Conservation (phyloP, 1,284 basidiomycete genomes). For the Cryptococcus sp. region DNA sequence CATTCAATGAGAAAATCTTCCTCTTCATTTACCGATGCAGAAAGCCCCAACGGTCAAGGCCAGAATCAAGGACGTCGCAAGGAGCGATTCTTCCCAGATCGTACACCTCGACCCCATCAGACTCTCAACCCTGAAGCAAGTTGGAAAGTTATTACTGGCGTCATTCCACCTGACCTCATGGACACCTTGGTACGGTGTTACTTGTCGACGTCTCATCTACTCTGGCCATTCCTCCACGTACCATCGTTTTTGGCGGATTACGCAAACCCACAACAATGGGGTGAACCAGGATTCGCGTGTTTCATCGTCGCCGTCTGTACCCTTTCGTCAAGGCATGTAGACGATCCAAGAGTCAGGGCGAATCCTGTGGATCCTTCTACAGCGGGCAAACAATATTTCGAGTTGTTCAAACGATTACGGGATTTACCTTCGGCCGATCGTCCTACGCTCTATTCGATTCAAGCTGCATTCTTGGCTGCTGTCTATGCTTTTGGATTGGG, state of each 20-base stretch:
- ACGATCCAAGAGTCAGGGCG: constrained; percentile 77
- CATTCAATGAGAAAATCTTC: constrained; percentile 1
- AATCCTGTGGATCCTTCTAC: constrained; percentile 73
- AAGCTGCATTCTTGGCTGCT: constrained; percentile 77
- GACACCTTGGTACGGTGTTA: constrained; percentile 58
- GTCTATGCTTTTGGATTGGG: constrained; percentile 83
- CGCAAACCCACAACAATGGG: constrained; percentile 85
- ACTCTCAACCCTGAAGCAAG: constrained; percentile 64
- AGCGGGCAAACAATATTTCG: constrained; percentile 85
- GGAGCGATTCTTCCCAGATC: constrained; percentile 56
- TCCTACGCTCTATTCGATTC: constrained; percentile 82
- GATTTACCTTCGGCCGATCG: constrained; percentile 78
- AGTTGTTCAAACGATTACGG: constrained; percentile 74
- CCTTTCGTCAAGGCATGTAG: constrained; percentile 79
- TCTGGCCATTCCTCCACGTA: constrained; percentile 84
- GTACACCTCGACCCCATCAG: constrained; percentile 65
- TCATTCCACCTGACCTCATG: constrained; percentile 84
- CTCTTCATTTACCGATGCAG: background rate
- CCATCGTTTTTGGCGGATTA: constrained; percentile 84
- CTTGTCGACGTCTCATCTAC: constrained; percentile 84
- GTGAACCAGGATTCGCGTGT: constrained; percentile 82
- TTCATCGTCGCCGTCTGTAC: constrained; percentile 87
- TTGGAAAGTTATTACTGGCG: constrained; percentile 68
- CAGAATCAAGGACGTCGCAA: constrained; percentile 11
- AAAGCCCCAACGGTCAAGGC: background rate